These are phyloP conservation scores for Apiospora sp. DNA, from an alignment of 2,329 filamentous ascomycete species.

Conservation along the genomic window DNA sequence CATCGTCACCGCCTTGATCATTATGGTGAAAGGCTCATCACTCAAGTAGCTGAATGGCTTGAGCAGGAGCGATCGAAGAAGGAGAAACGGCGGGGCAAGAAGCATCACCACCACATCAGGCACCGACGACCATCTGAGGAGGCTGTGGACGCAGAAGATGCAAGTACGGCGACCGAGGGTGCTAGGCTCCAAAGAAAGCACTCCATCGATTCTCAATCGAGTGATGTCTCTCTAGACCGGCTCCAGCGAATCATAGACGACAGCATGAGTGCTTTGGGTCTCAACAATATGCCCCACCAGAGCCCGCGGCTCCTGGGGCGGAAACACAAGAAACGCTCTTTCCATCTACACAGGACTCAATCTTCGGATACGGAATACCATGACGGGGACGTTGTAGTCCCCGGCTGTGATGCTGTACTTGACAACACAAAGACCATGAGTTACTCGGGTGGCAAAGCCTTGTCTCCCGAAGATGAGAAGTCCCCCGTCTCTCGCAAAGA, in stretches of 20 bases:
- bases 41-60: constrained; percentile 84
- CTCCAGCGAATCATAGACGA: constrained; percentile 82
- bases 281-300: constrained; percentile 54
- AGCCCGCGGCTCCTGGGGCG: constrained; percentile 52
- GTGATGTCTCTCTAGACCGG: constrained; percentile 77
- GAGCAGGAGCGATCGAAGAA: constrained; percentile 79
- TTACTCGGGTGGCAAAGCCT: constrained; percentile 66
- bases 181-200: constrained; percentile 48
- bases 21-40: constrained; percentile 65
- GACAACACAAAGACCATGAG: constrained; percentile 91
- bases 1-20: constrained; percentile 46
- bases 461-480: constrained; percentile 48
- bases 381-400: constrained; percentile 84
- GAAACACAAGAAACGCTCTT: constrained; percentile 46
- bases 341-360: constrained; percentile 55
- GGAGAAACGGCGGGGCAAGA: constrained; percentile 40
- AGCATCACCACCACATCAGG: background rate
- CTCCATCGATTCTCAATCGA: constrained; percentile 72
- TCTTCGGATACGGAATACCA: constrained; percentile 88
- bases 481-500: constrained; percentile 54
- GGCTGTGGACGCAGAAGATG: constrained; percentile 23
- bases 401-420: constrained; percentile 81
- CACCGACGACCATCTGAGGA: constrained; percentile 24
- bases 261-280: constrained; percentile 63
- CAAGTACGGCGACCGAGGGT: constrained; percentile 26